Base-by-base conservation (phyloP, 768 basidiomycete genomes). In the Hemileccinum rubropunctum region DNA sequence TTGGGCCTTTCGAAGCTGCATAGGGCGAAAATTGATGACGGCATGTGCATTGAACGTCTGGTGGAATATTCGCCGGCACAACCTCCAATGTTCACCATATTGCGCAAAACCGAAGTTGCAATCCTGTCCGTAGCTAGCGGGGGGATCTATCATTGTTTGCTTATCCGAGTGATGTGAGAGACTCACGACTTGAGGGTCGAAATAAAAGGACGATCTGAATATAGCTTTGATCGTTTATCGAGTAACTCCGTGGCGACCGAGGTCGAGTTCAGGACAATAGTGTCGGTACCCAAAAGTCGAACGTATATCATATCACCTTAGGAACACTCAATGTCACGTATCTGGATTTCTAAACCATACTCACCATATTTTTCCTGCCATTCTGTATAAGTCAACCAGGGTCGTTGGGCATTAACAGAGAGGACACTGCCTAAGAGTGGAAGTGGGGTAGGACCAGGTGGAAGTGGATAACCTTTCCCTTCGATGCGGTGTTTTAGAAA, bases 181-280 rank as follows among this genome's bases (percentile, higher is more conserved):
- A 38, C 49, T 44, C 32, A 57, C 52, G 48, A 47, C 10, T 44
- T 40, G 13, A 45, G 6, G 12, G 45, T 54, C 4, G 45, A 48
- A 23, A 63, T 42, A n/a, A 36, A 45, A 7, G 80, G 80, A 7
- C 80, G 73, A 59, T 76, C 77, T 14, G 78, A 78, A 53, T 78
- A 79, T 27, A 75, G 71, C 12, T 57, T 56, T 8, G 76, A 73
- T 6, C 75, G 71, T 38, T 66, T 63, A 39, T 78, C 76, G 36
- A 82, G 63, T 12, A 82, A 66, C 40, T 78, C 77, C 14, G 62
- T 54, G 1, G 69, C 74, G 14, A 66, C 70, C 50, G 71, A 70
- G 23, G 61, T 60, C 20, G 69, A 67, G 58, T 76, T 80, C 32
- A 81, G 52, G 42, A 81, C 56, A 18, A 81, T 59, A 30, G 72